Percentiles rank a stretch among this genome's conserved stretches.
phyloP scores from a whole-genome alignment of 2,329 filamentous ascomycete genomes.

The Epichloe gansuensis region DNA sequence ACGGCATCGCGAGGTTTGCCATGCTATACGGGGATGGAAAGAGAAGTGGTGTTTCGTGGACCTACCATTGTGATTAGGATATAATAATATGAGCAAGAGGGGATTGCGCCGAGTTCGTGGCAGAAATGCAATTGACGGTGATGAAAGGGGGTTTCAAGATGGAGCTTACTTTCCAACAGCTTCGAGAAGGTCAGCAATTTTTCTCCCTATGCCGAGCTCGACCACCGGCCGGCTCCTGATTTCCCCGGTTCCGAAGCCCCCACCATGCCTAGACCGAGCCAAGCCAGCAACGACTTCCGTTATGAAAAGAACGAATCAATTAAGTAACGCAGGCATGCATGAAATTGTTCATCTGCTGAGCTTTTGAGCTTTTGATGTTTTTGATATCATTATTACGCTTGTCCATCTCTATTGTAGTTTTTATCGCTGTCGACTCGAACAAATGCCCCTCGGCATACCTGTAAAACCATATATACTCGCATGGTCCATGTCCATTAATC shows the following conservation, averaged over 20 bases:
- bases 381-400: not conserved
- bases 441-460: constrained; percentile 1
- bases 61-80: constrained; percentile 19
- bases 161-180: constrained; percentile 28
- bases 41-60: not conserved
- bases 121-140: not conserved
- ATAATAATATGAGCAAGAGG: not conserved
- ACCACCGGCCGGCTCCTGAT: constrained; percentile 16
- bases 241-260: constrained; percentile 21
- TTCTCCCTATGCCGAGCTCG: constrained; percentile 8
- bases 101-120: not conserved
- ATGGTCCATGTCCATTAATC: not conserved
- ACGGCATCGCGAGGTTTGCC: not conserved
- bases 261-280: not conserved
- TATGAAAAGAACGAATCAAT: not conserved
- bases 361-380: not conserved
- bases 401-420: not conserved
- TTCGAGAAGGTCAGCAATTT: constrained; percentile 30
- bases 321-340: too few species aligned
- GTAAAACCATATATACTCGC: not conserved
- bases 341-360: too few species aligned
- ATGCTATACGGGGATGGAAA: not conserved
- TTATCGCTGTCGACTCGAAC: not conserved
- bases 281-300: not conserved
- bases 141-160: constrained; percentile 5